A percentile compares a stretch with the other conserved stretches of the same genome.
phyloP scores from a whole-genome alignment of 306 rosid species.

The Medicago lupulina region DNA sequence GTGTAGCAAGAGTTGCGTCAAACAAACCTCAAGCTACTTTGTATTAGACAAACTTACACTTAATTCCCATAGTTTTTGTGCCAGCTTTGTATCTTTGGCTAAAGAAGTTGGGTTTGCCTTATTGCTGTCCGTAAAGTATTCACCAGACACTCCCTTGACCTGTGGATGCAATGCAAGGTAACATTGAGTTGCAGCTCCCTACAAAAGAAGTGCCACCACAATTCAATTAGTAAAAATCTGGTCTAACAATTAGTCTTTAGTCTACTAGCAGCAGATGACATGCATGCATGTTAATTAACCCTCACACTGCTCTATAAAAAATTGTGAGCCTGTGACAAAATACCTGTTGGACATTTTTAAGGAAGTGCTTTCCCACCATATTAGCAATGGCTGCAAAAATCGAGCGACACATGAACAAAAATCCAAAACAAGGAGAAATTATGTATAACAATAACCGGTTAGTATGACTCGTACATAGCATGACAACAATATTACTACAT shows the following conservation, averaged over 20 bases:
- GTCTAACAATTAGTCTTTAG: neutral
- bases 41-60: slow-evolving; percentile 60
- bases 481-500: neutral
- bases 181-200: slow-evolving; percentile 96
- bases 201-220: slow-evolving; percentile 40
- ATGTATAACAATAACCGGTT: slow-evolving; percentile 19
- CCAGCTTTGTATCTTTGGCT: slow-evolving; percentile 67
- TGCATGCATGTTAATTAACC: slow-evolving; percentile 10
- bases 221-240: slow-evolving; percentile 37
- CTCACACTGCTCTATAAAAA: neutral
- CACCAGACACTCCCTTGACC: slow-evolving; percentile 64
- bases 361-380: slow-evolving; percentile 56
- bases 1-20: slow-evolving; percentile 5
- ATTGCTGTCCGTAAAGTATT: slow-evolving; percentile 68
- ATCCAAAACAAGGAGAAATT: slow-evolving; percentile 14
- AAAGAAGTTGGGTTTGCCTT: slow-evolving; percentile 55
- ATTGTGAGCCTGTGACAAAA: neutral
- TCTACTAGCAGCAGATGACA: slow-evolving; percentile 1
- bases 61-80: slow-evolving; percentile 71
- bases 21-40: slow-evolving; percentile 42
- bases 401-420: slow-evolving; percentile 32
- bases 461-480: slow-evolving; percentile 24
- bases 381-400: slow-evolving; percentile 59
- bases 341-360: slow-evolving; percentile 78
- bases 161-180: slow-evolving; percentile 79